Conservation (phyloP, 345 rosid genomes). For the Hibiscus tridactylites region DNA sequence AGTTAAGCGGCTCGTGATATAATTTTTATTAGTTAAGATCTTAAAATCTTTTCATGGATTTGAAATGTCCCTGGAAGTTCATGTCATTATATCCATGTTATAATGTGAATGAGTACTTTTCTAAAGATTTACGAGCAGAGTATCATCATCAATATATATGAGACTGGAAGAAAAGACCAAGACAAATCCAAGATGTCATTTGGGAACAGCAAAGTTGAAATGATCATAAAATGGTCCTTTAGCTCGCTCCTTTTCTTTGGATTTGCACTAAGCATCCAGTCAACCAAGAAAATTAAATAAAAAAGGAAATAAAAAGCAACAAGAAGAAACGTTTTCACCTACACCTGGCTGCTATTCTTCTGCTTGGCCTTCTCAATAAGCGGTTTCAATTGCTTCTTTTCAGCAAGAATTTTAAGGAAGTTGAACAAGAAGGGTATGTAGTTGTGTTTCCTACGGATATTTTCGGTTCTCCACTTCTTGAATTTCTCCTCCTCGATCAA, state of each 20-base stretch:
- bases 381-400: slow-evolving; percentile 98
- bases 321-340: slow-evolving; percentile 18
- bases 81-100: too few relatives aligned
- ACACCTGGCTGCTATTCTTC: slow-evolving; percentile 43
- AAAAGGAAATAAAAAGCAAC: not conserved
- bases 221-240: not conserved
- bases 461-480: slow-evolving; percentile 33
- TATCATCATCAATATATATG: not conserved
- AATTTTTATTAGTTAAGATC: too few relatives aligned
- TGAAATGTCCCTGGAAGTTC: too few relatives aligned
- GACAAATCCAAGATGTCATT: not conserved
- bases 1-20: too few relatives aligned
- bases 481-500: slow-evolving; percentile 83
- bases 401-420: slow-evolving; percentile 94
- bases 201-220: not conserved
- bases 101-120: too few relatives aligned
- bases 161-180: not conserved
- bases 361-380: slow-evolving; percentile 97
- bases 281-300: not conserved
- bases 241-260: not conserved
- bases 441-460: slow-evolving; percentile 94
- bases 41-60: too few relatives aligned
- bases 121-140: too few relatives aligned
- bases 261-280: not conserved
- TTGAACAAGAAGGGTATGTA: slow-evolving; percentile 92